Evolutionary conservation across 2,329 filamentous ascomycete genomes (phyloP), one percentile per base, ranked within the genome.

Genomic region (Exophiala bonariae): DNA sequence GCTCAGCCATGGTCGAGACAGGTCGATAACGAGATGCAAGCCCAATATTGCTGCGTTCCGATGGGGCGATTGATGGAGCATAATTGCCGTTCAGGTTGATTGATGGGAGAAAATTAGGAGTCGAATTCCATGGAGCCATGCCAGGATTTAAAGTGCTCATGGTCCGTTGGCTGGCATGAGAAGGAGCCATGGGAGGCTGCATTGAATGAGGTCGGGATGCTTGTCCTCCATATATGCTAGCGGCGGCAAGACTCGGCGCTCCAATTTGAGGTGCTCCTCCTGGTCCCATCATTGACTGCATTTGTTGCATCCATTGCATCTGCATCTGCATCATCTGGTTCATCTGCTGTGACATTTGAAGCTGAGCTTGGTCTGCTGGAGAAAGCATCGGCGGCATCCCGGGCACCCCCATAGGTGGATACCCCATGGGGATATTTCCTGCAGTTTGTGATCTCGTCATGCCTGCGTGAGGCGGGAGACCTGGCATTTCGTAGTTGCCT

Each of bases 11-110:
- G 33, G 86, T 85, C 0, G 88, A 90, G 1, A 97, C 92, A 1
- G 93, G 90, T 36, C 93, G 82, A 70, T 99, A 99, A 35, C 93
- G 83, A 23, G 89, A 85, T 7, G 93, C 90, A 42, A 95, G 78
- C 13, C 93, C 93, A 52, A 96, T 75, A 65, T 95, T 97, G 75
- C 91, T 97, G 52, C 93, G 86, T 71, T 97, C 93, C 4, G 89
- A 96, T 1, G 93, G 93, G 2, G 93, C 92, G 57, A 99, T 95
- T 1, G 92, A 97, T 1, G 90, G 83, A 1, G 90, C 80, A 68
- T 97, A 97, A 7, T 79, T 67, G 5, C 55, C 56, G 32, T 46
- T 52, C 23, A 47, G 32, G 22, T 48, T 44, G 51, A 46, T 59
- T 55, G 48, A 54, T 6, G 67, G 60, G 2, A 63, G 47, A 41